Conservation (phyloP, 306 rosid species). For the Ceratonia siliqua region DNA sequence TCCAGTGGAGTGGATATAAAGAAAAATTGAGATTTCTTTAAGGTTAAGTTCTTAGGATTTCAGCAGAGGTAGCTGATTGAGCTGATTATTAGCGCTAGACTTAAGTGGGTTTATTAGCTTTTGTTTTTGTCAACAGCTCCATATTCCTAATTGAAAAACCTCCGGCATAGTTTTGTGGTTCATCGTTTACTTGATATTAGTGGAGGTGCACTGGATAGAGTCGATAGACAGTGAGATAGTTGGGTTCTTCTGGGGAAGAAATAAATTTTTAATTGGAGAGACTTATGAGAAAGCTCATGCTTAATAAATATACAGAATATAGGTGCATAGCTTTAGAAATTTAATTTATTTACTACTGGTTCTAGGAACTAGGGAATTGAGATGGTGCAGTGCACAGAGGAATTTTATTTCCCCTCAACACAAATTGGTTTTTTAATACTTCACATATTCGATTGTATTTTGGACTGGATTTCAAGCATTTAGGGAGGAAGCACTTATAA, state of each 20-base stretch:
- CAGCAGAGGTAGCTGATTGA: neutral
- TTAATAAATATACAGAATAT: neutral
- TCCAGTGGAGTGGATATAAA: conserved; percentile 1
- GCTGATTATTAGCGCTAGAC: conserved; percentile 4
- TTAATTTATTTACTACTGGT: conserved; percentile 7
- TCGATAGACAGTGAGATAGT: neutral
- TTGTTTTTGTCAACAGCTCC: neutral
- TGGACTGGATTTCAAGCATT: conserved; percentile 8
- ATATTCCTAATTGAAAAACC: conserved; percentile 12
- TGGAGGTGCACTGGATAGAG: neutral
- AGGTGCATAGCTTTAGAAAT: conserved; percentile 14
- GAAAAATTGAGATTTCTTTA: neutral
- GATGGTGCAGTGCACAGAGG: conserved; percentile 22
- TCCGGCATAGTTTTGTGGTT: neutral
- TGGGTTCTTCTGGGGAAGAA: conserved; percentile 4
- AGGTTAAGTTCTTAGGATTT: conserved; percentile 15
- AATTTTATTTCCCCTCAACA: neutral
- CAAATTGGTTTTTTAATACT: neutral
- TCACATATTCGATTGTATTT: neutral
- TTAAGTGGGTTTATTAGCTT: conserved; percentile 31
- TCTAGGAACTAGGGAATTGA: neutral
- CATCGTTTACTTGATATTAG: conserved; percentile 2
- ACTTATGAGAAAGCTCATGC: neutral
- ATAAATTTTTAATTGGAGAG: neutral
- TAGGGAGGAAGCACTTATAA: conserved; percentile 1